Base-by-base conservation (phyloP, 148 eudicot species). In the Heliosperma pusillum region DNA sequence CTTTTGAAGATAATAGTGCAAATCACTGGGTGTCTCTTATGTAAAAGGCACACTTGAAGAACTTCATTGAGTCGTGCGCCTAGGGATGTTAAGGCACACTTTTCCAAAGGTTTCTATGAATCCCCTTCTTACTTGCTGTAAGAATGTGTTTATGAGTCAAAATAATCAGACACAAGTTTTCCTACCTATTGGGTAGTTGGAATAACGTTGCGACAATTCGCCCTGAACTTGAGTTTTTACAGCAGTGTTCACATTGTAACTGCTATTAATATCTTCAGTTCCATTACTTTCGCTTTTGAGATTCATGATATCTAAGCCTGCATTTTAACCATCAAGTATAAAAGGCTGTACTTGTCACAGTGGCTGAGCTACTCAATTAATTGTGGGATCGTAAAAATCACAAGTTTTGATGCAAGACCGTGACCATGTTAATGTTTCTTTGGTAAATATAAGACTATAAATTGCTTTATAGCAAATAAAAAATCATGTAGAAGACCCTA, bases 191-290 rank as follows among this genome's bases (percentile, higher is more conserved):
- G 17, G 22, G 17, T 26, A 2, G 61, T 26, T 52, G 60, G 55
- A 20, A 25, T 42, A 20, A 27, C 30, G 1, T 4, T 45, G 56
- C 10, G 57, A 7, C 8, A 45, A 45, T 42, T 45, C 30, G n/a
- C 10, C 73, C 42, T 52, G 73, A 70, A 70, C 42, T 52, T 36
- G n/a, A 64, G 57, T 30, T 50, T 47, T 29, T 53, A 50, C 77
- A 12, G 27, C 30, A 50, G 57, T 13, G 6, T 27, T 1, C 61
- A 45, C 7, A 64, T 64, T 16, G n/a, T 13, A 11, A 25, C 10
- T 20, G 33, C 0, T 33, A 60, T 45, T 73, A 5, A 47, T 24
- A 73, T 42, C 76, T 42, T 36, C 22, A 42, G 67, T 20, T 22
- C 22, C 76, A 45, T 74, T 68, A 19, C 44, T 57, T 63, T 62